Conservation (phyloP, 179 eudicot genomes). For the Beta macrorhiza region DNA sequence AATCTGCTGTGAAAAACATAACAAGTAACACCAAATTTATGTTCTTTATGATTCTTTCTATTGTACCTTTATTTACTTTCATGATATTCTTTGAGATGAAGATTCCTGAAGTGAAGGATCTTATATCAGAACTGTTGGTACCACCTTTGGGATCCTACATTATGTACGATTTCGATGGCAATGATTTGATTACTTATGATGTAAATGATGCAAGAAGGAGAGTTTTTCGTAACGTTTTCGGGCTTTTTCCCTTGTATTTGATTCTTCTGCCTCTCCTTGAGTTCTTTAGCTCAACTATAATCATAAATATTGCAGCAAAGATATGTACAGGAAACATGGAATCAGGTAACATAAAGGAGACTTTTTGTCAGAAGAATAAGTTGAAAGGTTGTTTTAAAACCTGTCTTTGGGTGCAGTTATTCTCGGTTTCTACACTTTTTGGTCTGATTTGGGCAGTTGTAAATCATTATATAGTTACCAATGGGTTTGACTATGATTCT, state of each 20-base stretch:
- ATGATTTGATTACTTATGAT: background rate
- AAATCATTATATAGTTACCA: too few relatives aligned
- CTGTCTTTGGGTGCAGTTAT: conserved; percentile 18
- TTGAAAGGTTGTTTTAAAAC: conserved; percentile 4
- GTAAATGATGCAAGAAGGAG: background rate
- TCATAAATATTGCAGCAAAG: conserved; percentile 11
- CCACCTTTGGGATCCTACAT: background rate
- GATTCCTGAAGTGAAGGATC: background rate
- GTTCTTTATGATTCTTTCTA: conserved; percentile 19
- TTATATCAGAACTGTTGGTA: conserved; percentile 4
- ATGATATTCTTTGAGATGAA: conserved; percentile 22
- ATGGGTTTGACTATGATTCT: too few relatives aligned
- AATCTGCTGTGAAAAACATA: conserved; percentile 4
- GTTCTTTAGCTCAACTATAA: conserved; percentile 7
- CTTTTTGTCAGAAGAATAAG: background rate
- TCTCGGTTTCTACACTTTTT: background rate
- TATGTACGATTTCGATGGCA: background rate
- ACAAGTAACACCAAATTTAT: conserved; percentile 16
- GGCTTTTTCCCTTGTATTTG: conserved; percentile 4
- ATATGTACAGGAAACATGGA: background rate
- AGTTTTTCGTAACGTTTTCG: background rate
- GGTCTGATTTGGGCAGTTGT: too few relatives aligned
- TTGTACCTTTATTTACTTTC: conserved; percentile 25
- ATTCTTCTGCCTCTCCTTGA: conserved; percentile 18
- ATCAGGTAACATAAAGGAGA: conserved; percentile 3